Evolutionary conservation across 2,329 filamentous ascomycete genomes (phyloP).

Genomic region (Lizonia empirigonia): DNA sequence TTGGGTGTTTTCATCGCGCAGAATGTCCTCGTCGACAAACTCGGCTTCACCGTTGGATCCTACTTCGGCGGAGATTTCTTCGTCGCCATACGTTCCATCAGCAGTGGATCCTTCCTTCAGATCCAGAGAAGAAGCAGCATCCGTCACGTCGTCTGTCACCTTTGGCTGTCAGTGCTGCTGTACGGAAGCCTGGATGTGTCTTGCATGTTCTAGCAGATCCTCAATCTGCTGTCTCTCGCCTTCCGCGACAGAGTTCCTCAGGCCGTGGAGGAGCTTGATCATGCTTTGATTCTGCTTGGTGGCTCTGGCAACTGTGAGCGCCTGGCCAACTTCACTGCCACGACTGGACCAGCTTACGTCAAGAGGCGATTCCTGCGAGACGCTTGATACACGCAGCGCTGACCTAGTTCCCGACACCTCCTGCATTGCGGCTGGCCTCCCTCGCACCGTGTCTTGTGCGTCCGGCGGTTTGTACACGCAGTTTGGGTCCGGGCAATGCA

Average conservation of each 20-base stretch:
- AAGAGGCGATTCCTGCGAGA: not conserved
- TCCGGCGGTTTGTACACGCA: not conserved
- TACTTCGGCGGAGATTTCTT: not conserved
- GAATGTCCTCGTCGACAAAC: not conserved
- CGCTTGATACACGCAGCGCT: not conserved
- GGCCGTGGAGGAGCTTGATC: not conserved
- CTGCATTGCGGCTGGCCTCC: not conserved
- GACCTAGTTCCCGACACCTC: not conserved
- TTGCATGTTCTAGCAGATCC: not conserved
- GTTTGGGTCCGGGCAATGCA: not conserved
- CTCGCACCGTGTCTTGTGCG: not conserved
- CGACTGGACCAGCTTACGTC: not conserved
- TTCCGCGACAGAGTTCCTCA: not conserved
- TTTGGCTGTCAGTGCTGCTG: not conserved
- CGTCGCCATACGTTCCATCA: not conserved
- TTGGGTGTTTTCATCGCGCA: not conserved
- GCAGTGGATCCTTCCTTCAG: not conserved
- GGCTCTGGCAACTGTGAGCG: not conserved
- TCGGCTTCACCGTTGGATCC: not conserved
- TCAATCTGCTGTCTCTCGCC: not conserved
- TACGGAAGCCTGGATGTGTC: not conserved
- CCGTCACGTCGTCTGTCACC: not conserved
- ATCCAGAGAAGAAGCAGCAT: not conserved
- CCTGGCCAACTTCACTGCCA: not conserved
- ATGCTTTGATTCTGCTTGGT: not conserved